A percentile compares a stretch with the other conserved stretches of the same genome.
These are phyloP conservation scores for Malus sylvestris DNA, from an alignment of 306 rosid species.

Conservation along the genomic window DNA sequence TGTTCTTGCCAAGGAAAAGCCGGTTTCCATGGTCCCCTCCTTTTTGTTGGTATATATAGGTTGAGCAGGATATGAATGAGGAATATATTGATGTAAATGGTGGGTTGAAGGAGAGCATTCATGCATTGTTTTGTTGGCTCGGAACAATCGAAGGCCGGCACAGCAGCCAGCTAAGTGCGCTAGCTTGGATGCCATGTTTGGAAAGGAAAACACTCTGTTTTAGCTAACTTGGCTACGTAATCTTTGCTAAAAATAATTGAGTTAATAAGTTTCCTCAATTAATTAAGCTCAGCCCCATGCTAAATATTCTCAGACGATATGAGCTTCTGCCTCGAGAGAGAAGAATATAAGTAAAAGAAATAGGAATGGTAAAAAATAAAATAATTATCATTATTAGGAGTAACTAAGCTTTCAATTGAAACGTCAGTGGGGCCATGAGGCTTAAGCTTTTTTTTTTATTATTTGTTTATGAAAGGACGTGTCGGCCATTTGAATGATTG, in stretches of 20 bases:
- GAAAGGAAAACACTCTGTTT: no score
- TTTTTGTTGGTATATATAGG: no score
- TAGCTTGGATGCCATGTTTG: no score
- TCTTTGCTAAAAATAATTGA: no score
- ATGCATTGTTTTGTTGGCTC: neutral
- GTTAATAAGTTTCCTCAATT: neutral
- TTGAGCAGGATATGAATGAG: no score
- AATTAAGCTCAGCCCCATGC: neutral
- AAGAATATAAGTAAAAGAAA: neutral
- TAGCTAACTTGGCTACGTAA: no score
- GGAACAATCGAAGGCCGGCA: neutral
- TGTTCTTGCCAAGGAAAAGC: neutral
- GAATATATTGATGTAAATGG: no score
- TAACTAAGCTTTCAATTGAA: neutral
- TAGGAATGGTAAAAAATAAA: neutral
- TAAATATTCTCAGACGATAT: neutral
- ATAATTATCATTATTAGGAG: neutral
- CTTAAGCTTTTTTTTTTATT: neutral
- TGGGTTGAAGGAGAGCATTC: neutral
- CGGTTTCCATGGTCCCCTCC: neutral
- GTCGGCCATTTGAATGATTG: neutral
- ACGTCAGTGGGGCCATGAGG: neutral
- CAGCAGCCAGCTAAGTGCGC: no score
- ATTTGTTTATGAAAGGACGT: neutral
- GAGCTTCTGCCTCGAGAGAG: neutral